phyloP scores from a whole-genome alignment of 768 basidiomycete species.

The Cytidiella melzeri region DNA sequence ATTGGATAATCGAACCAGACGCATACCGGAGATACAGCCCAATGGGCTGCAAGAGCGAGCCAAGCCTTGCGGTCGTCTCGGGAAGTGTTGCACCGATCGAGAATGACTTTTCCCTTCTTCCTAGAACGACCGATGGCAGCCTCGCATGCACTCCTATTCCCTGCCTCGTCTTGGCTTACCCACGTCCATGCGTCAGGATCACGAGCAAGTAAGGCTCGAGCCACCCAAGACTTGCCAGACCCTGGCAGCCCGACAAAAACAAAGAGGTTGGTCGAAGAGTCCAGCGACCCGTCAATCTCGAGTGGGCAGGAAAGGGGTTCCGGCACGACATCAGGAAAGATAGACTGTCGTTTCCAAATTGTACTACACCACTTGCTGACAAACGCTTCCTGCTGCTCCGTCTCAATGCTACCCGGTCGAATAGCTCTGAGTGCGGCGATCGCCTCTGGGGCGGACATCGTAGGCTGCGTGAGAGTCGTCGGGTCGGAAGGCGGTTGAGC shows the following conservation, averaged over 20 bases:
- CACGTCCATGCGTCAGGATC: conserved; percentile 37
- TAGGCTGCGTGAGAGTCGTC: conserved; percentile 36
- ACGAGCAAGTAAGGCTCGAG: conserved; percentile 40
- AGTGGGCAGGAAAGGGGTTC: conserved; percentile 45
- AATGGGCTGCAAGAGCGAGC: conserved; percentile 46
- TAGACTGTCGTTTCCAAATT: conserved; percentile 51
- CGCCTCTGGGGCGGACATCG: conserved; percentile 42
- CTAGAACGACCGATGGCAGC: conserved; percentile 38
- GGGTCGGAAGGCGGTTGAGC: conserved; percentile 28
- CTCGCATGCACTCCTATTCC: conserved; percentile 45
- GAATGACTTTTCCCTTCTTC: conserved; percentile 33
- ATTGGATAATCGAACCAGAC: conserved; percentile 51
- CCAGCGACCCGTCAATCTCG: conserved; percentile 37
- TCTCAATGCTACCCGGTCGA: conserved; percentile 54
- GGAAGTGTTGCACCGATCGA: conserved; percentile 54
- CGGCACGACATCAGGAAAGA: conserved; percentile 43
- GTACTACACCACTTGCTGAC: conserved; percentile 52
- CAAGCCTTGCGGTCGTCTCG: conserved; percentile 41
- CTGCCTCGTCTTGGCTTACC: conserved; percentile 53
- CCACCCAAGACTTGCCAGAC: conserved; percentile 54
- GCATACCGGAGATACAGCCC: conserved; percentile 40
- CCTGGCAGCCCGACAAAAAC: conserved; percentile 58
- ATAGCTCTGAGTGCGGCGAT: conserved; percentile 40
- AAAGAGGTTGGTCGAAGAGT: conserved; percentile 35
- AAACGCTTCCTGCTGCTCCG: conserved; percentile 48